Percentiles rank a stretch among this genome's conserved stretches.
These are phyloP conservation scores for Cicer chorassanicum DNA, from an alignment of 306 rosid genomes.

Conservation along the genomic window DNA sequence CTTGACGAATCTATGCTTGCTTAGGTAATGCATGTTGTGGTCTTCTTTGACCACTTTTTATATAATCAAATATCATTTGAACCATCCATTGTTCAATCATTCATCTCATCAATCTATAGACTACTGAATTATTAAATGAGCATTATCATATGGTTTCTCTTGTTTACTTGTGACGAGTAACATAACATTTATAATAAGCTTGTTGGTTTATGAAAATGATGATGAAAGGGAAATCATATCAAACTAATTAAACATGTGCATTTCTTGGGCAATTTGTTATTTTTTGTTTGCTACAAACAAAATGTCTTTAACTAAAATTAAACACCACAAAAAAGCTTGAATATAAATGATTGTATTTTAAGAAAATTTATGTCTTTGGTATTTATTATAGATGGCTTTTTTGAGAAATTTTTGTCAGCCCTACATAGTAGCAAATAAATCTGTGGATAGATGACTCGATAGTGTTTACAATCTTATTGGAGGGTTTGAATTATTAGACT, in stretches of 20 bases:
- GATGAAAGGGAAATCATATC: constrained; percentile 10
- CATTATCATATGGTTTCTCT: constrained; percentile 5
- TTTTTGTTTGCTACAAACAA: neutral
- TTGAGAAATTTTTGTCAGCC: neutral
- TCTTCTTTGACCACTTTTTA: constrained; percentile 31
- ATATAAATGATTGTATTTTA: neutral
- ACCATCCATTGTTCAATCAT: constrained; percentile 28
- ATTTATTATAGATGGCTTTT: neutral
- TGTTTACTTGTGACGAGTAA: constrained; percentile 20
- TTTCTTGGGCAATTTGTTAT: neutral
- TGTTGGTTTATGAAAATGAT: constrained; percentile 14
- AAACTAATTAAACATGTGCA: neutral
- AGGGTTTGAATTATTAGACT: neutral
- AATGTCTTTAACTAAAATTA: neutral
- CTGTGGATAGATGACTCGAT: neutral
- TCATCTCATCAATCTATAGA: constrained; percentile 5
- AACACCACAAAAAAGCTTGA: neutral
- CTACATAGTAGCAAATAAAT: neutral
- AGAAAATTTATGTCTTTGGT: neutral
- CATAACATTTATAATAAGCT: neutral
- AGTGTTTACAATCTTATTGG: neutral
- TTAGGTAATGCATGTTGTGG: constrained; percentile 65
- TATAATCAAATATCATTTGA: constrained; percentile 14
- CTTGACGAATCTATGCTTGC: constrained; percentile 93
- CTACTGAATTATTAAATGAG: neutral